These are phyloP conservation scores for Flaveria bidentis DNA, from an alignment of 129 eudicot genomes.

Conservation along the genomic window DNA sequence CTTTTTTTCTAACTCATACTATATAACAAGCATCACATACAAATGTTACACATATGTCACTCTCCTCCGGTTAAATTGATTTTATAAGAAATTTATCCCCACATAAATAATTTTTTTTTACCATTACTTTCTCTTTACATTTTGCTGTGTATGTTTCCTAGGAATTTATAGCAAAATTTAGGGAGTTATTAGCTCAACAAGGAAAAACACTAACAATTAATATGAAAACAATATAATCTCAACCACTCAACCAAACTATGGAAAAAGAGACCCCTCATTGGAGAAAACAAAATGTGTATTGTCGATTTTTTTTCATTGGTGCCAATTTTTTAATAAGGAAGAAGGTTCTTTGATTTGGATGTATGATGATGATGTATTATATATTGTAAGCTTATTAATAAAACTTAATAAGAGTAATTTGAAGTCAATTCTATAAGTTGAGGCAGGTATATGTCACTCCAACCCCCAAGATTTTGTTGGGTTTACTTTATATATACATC, in stretches of 20 bases:
- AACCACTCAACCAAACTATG: conserved; percentile 17
- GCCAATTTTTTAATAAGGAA: not conserved
- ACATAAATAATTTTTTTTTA: too few species aligned
- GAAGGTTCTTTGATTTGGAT: not conserved
- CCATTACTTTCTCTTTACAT: not conserved
- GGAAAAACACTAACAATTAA: conserved; percentile 21
- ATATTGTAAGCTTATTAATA: not conserved
- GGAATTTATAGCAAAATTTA: conserved; percentile 2
- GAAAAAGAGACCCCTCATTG: conserved; percentile 20
- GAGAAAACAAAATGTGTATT: not conserved
- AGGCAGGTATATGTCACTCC: conserved; percentile 16
- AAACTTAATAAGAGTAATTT: not conserved
- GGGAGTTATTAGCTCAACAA: conserved; percentile 5
- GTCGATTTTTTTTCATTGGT: conserved; percentile 2
- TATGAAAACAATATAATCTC: conserved; percentile 27
- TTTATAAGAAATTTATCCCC: too few species aligned
- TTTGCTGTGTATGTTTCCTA: not conserved
- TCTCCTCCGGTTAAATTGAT: too few species aligned
- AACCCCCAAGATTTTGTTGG: conserved; percentile 24
- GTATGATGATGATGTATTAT: not conserved
- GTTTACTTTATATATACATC: conserved; percentile 16
- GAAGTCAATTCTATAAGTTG: not conserved
- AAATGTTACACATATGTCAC: too few species aligned
- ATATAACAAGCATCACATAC: too few species aligned
- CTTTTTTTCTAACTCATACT: too few species aligned